Conservation (phyloP, 1,284 basidiomycete species). For the Cryptococcus deneoformans region DNA sequence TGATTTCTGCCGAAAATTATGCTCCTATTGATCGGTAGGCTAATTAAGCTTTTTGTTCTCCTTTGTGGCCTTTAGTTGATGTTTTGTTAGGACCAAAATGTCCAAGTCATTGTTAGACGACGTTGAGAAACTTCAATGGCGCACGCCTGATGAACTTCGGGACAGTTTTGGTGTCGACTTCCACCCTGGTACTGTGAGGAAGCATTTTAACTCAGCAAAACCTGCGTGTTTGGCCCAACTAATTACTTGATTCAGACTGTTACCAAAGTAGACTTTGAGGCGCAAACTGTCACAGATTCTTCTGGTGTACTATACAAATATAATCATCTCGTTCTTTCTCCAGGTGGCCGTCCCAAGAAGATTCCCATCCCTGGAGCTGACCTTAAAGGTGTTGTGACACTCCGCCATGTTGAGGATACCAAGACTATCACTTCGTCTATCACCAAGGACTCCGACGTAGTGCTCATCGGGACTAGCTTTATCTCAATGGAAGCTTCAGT, state of each 20-base stretch:
- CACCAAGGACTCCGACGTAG: constrained; percentile 67
- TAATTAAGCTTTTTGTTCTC: neutral
- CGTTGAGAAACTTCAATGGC: constrained; percentile 71
- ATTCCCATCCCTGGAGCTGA: constrained; percentile 76
- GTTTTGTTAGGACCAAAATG: constrained; percentile 66
- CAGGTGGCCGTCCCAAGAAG: constrained; percentile 60
- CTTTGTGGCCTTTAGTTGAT: constrained; percentile 2
- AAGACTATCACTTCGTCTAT: constrained; percentile 64
- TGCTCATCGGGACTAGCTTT: constrained; percentile 87
- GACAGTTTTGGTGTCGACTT: constrained; percentile 77
- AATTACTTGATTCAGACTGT: constrained; percentile 54
- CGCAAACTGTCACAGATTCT: constrained; percentile 62
- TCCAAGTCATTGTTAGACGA: constrained; percentile 84
- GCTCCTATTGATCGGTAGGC: constrained; percentile 79
- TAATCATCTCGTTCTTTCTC: constrained; percentile 69
- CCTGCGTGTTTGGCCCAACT: neutral
- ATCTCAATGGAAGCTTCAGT: constrained; percentile 90
- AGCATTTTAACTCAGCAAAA: neutral
- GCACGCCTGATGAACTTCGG: constrained; percentile 68
- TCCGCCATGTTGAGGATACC: constrained; percentile 70
- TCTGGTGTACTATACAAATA: constrained; percentile 62
- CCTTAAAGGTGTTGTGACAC: constrained; percentile 72
- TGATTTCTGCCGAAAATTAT: constrained; percentile 75
- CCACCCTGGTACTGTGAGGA: constrained; percentile 62
- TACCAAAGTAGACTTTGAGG: constrained; percentile 61